phyloP scores from a whole-genome alignment of 495 filamentous ascomycete species.

The Penicillium antarcticum region DNA sequence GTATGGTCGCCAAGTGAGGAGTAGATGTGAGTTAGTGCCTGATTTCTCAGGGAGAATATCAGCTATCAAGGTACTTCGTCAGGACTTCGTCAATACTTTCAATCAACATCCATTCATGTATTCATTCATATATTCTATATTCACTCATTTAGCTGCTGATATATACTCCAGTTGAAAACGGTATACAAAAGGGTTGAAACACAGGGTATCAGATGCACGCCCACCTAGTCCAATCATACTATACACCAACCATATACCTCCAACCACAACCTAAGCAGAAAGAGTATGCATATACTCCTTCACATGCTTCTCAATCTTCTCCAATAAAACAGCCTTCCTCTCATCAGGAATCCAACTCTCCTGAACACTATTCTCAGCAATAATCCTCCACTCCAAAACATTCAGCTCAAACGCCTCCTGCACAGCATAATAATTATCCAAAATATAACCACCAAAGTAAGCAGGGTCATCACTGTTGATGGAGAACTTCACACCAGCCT shows the following conservation, averaged over 20 bases:
- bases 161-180: conserved; percentile 17
- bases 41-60: not conserved
- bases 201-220: conserved; percentile 17
- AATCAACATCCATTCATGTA: no score
- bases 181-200: conserved; percentile 21
- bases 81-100: no score
- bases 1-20: not conserved
- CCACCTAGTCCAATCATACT: not conserved
- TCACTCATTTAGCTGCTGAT: not conserved
- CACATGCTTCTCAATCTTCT: conserved; percentile 37
- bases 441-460: conserved; percentile 76
- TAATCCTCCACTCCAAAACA: conserved; percentile 59
- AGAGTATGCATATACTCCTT: conserved; percentile 19
- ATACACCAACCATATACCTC: not conserved
- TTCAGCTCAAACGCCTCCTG: conserved; percentile 66
- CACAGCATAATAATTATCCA: conserved; percentile 73
- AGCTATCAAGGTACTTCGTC: not conserved
- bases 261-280: conserved; percentile 1
- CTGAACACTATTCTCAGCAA: conserved; percentile 58
- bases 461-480: conserved; percentile 78
- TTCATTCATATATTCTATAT: not conserved
- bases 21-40: not conserved
- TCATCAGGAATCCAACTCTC: conserved; percentile 55
- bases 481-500: conserved; percentile 62
- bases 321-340: conserved; percentile 38